Conservation (phyloP, 768 basidiomycete species). For the Mycena vitilis region DNA sequence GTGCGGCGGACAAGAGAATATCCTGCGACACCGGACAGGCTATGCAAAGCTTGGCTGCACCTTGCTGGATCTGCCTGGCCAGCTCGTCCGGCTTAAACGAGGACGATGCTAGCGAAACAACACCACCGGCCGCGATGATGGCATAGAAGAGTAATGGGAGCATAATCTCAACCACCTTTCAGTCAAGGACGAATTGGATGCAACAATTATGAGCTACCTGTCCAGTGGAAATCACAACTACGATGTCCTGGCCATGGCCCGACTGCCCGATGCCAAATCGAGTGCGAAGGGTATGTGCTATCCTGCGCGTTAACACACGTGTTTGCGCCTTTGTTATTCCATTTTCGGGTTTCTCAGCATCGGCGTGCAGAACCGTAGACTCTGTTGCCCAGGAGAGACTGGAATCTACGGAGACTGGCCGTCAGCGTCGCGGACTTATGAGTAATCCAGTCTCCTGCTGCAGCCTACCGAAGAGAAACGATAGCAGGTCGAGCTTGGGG, state of each 20-base stretch:
- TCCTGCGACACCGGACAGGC: slow-evolving; percentile 17
- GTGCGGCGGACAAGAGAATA: slow-evolving; percentile 17
- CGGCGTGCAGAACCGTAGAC: slow-evolving; percentile 29
- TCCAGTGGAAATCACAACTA: slow-evolving; percentile 28
- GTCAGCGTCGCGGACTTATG: neutral
- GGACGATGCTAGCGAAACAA: slow-evolving; percentile 25
- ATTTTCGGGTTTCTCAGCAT: slow-evolving; percentile 26
- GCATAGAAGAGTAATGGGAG: slow-evolving; percentile 33
- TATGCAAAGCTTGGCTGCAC: slow-evolving; percentile 31
- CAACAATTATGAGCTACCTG: slow-evolving; percentile 10
- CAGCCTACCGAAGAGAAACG: slow-evolving; percentile 23
- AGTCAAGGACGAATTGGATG: neutral
- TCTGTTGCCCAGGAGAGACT: slow-evolving; percentile 9
- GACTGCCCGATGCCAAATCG: slow-evolving; percentile 28
- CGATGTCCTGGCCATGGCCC: slow-evolving; percentile 30
- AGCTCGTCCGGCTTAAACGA: slow-evolving; percentile 28
- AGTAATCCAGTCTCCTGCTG: neutral
- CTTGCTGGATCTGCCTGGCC: slow-evolving; percentile 24
- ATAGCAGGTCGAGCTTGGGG: slow-evolving; percentile 30
- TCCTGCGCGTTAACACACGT: slow-evolving; percentile 27
- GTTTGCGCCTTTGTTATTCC: slow-evolving; percentile 28
- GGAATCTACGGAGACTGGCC: slow-evolving; percentile 9
- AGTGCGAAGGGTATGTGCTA: slow-evolving; percentile 26
- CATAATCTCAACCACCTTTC: slow-evolving; percentile 10
- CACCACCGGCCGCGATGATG: slow-evolving; percentile 33